phyloP scores from a whole-genome alignment of 306 rosid species.

The peach (Prunus persica) region DNA sequence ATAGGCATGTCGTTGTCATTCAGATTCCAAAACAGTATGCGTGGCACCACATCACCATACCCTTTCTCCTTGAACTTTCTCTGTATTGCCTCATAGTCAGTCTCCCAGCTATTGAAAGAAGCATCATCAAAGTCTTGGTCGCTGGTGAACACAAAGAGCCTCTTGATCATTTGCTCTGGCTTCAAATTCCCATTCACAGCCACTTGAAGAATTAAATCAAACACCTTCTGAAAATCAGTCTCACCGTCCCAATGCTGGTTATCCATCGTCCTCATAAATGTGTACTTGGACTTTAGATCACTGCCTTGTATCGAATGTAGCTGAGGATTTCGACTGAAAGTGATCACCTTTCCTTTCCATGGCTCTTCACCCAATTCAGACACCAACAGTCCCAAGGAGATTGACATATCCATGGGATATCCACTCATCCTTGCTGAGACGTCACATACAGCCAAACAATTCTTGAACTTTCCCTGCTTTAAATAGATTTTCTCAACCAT shows the following conservation, averaged over 20 bases:
- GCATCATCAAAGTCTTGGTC: conserved; percentile 70
- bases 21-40: conserved; percentile 37
- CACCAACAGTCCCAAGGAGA: conserved; percentile 56
- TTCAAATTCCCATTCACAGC: conserved; percentile 48
- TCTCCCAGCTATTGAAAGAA: conserved; percentile 41
- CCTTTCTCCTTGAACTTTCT: conserved; percentile 52
- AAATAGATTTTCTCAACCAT: conserved; percentile 41
- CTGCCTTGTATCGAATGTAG: conserved; percentile 48
- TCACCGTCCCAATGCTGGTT: conserved; percentile 26
- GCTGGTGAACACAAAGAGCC: conserved; percentile 51
- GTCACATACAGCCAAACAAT: conserved; percentile 49
- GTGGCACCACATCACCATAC: conserved; percentile 45
- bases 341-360: conserved; percentile 58
- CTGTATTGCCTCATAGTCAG: conserved; percentile 47
- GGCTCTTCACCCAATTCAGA: conserved; percentile 61
- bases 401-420: conserved; percentile 48
- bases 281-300: conserved; percentile 29
- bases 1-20: not conserved
- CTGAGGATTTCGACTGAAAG: conserved; percentile 38
- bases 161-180: conserved; percentile 54
- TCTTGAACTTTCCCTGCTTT: conserved; percentile 41
- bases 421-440: conserved; percentile 58
- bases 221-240: conserved; percentile 58
- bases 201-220: conserved; percentile 43
- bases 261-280: conserved; percentile 33